phyloP scores from a whole-genome alignment of 352 stramenopile genomes.

The Phytophthora melonis region DNA sequence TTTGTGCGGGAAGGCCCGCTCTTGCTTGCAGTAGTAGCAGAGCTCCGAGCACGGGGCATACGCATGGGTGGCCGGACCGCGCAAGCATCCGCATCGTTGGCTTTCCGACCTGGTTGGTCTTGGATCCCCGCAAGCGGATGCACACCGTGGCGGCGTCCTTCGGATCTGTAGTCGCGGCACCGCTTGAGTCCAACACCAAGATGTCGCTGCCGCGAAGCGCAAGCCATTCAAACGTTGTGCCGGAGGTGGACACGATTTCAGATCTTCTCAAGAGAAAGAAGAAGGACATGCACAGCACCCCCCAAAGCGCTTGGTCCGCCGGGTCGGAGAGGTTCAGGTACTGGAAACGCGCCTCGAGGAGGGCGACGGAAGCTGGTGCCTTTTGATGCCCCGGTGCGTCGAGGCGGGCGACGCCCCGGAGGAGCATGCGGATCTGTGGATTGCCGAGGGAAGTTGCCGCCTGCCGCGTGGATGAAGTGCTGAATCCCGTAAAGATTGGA shows the following conservation, averaged over 20 bases:
- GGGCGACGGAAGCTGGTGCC: neutral
- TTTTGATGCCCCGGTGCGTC: neutral
- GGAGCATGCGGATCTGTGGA: neutral
- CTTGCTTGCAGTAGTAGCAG: neutral
- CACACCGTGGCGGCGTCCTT: neutral
- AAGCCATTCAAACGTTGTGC: too few relatives aligned
- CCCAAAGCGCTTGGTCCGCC: slow-evolving; percentile 1
- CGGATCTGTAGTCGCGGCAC: neutral
- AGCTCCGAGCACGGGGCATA: slow-evolving; percentile 4
- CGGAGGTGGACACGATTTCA: too few relatives aligned
- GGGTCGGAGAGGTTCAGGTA: neutral
- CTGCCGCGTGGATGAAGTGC: neutral
- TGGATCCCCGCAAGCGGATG: slow-evolving; percentile 5
- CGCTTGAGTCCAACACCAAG: neutral
- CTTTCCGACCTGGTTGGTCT: slow-evolving; percentile 4
- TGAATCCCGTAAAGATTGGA: neutral
- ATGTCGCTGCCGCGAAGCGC: neutral
- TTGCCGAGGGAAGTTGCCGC: neutral
- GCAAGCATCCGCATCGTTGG: neutral
- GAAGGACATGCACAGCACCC: too few relatives aligned
- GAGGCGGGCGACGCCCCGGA: neutral
- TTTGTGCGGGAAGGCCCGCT: neutral
- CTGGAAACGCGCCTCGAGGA: neutral
- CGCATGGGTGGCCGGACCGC: neutral
- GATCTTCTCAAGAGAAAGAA: too few relatives aligned